These are phyloP conservation scores for Amanita rimosa DNA, from an alignment of 768 basidiomycete genomes.

Conservation along the genomic window DNA sequence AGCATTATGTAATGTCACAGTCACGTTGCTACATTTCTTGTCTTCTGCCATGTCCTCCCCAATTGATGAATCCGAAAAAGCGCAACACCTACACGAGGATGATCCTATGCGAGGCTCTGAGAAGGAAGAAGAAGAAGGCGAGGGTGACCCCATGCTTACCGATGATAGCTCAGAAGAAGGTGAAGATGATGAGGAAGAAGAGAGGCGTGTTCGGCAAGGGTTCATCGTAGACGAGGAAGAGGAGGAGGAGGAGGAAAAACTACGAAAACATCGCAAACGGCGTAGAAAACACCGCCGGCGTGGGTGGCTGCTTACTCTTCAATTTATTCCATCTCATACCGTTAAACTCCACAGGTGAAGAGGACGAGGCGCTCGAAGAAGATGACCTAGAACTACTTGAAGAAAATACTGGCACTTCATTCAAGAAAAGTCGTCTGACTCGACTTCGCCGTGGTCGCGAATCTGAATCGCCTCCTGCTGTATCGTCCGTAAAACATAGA, in stretches of 20 bases:
- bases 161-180: slow-evolving; percentile 87
- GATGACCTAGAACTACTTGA: slow-evolving; percentile 85
- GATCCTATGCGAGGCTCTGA: slow-evolving; percentile 50
- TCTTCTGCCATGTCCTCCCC: slow-evolving; percentile 46
- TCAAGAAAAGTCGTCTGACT: slow-evolving; percentile 62
- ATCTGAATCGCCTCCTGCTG: slow-evolving; percentile 56
- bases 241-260: slow-evolving; percentile 62
- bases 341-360: slow-evolving; percentile 23
- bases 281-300: slow-evolving; percentile 55
- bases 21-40: slow-evolving; percentile 7
- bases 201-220: slow-evolving; percentile 65
- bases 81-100: slow-evolving; percentile 28
- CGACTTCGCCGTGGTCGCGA: slow-evolving; percentile 59
- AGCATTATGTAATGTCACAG: slow-evolving; percentile 3
- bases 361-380: slow-evolving; percentile 73
- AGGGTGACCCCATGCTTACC: slow-evolving; percentile 45
- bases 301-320: slow-evolving; percentile 15
- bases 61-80: slow-evolving; percentile 19
- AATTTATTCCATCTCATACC: slow-evolving; percentile 3
- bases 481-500: slow-evolving; percentile 50
- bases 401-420: slow-evolving; percentile 81
- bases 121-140: slow-evolving; percentile 44
- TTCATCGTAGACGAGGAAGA: slow-evolving; percentile 92
- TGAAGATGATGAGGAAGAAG: slow-evolving; percentile 89
- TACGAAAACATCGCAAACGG: slow-evolving; percentile 50